Conservation (phyloP, 208 protist species). For the Herpetomonas muscarum region DNA sequence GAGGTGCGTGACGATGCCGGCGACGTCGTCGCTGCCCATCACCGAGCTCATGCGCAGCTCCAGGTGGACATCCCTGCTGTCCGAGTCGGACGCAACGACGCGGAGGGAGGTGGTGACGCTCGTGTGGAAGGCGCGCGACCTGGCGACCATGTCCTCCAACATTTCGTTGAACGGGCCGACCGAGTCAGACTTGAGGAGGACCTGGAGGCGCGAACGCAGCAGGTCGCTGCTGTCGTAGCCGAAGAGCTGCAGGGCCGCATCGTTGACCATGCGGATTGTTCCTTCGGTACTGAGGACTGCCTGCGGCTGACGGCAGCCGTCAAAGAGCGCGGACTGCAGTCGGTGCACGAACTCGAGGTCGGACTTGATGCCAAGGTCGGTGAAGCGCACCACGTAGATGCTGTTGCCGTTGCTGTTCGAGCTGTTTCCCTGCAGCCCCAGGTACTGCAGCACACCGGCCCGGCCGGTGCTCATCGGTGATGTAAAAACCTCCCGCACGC, state of each 20-base stretch:
- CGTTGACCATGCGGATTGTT: constrained; percentile 3
- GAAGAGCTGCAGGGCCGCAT: neutral
- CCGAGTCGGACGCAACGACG: constrained; percentile 7
- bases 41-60: constrained; percentile 17
- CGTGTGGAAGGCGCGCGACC: neutral
- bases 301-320: constrained; percentile 3
- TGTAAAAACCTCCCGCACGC: constrained; percentile 21
- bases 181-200: constrained; percentile 8
- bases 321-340: constrained; percentile 7
- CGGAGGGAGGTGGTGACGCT: neutral
- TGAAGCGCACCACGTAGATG: constrained; percentile 1
- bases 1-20: constrained; percentile 10
- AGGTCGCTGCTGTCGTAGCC: constrained; percentile 10
- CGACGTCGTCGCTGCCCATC: neutral
- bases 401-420: constrained; percentile 1
- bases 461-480: neutral
- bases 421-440: neutral
- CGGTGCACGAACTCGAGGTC: constrained; percentile 13
- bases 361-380: neutral
- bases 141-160: neutral
- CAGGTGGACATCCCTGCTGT: constrained; percentile 15
- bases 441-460: neutral
- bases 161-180: neutral
- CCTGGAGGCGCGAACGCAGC: neutral
- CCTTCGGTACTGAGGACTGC: constrained; percentile 6